phyloP scores from a whole-genome alignment of 768 basidiomycete genomes.

The Termitomyces sp. region DNA sequence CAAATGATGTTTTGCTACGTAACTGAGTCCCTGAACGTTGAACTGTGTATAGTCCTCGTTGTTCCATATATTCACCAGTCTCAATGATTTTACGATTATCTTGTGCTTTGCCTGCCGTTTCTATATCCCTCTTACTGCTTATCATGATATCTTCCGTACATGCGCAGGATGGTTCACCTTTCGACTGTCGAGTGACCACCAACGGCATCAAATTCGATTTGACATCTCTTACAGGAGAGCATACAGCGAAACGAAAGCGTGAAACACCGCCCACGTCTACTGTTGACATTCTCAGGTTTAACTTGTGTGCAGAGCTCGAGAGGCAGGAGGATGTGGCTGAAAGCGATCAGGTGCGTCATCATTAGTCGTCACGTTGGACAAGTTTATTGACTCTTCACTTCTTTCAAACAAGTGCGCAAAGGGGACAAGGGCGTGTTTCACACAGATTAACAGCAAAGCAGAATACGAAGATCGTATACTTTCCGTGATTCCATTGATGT shows the following conservation, averaged over 20 bases:
- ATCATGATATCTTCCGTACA: slow-evolving; percentile 12
- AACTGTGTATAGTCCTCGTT: neutral
- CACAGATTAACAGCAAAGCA: slow-evolving; percentile 56
- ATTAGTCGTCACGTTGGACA: slow-evolving; percentile 2
- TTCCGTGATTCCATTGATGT: slow-evolving; percentile 72
- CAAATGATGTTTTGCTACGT: neutral
- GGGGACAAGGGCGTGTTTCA: slow-evolving; percentile 73
- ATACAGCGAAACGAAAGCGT: slow-evolving; percentile 44
- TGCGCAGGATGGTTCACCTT: slow-evolving; percentile 37
- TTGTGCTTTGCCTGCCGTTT: slow-evolving; percentile 5
- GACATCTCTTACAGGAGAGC: slow-evolving; percentile 45
- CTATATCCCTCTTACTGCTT: slow-evolving; percentile 13
- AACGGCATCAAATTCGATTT: slow-evolving; percentile 56
- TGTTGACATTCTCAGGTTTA: slow-evolving; percentile 55
- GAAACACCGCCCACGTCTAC: slow-evolving; percentile 60
- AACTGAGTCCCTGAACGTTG: neutral
- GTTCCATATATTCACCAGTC: neutral
- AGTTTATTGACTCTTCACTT: neutral
- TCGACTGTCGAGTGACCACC: slow-evolving; percentile 48
- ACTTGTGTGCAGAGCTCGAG: slow-evolving; percentile 62
- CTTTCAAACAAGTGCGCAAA: slow-evolving; percentile 47
- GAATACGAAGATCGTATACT: slow-evolving; percentile 54
- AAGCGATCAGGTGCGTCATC: slow-evolving; percentile 58
- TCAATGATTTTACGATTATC: slow-evolving; percentile 19
- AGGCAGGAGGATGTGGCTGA: slow-evolving; percentile 38